Percentiles rank a stretch among this genome's conserved stretches.
phyloP scores from a whole-genome alignment of 805 yeast genomes.

The Blastobotrys parvus region DNA sequence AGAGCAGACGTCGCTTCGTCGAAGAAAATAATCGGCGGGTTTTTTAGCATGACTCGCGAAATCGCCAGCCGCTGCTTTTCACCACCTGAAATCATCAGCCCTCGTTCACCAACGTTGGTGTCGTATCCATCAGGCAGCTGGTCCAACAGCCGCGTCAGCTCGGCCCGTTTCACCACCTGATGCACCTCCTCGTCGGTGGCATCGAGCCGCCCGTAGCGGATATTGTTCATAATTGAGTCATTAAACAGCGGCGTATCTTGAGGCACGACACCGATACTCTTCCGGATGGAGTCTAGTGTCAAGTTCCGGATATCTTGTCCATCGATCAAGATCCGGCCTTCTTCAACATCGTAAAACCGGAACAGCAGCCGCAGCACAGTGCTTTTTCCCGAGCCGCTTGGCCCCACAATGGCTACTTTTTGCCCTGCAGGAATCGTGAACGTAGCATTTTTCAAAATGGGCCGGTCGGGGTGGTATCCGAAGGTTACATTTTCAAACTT shows the following conservation, averaged over 20 bases:
- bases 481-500: slow-evolving; percentile 85
- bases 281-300: slow-evolving; percentile 65
- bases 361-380: slow-evolving; percentile 77
- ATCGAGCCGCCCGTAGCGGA: slow-evolving; percentile 71
- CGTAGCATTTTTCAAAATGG: slow-evolving; percentile 70
- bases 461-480: slow-evolving; percentile 85
- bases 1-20: slow-evolving; percentile 95
- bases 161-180: slow-evolving; percentile 58
- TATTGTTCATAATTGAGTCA: slow-evolving; percentile 80
- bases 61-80: slow-evolving; percentile 94
- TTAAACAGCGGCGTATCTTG: slow-evolving; percentile 96
- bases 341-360: slow-evolving; percentile 77
- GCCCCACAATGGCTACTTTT: slow-evolving; percentile 92
- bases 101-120: slow-evolving; percentile 89
- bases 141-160: slow-evolving; percentile 50
- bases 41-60: slow-evolving; percentile 78
- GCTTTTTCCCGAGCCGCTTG: slow-evolving; percentile 93
- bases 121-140: slow-evolving; percentile 77
- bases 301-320: slow-evolving; percentile 79
- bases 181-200: slow-evolving; percentile 68
- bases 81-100: slow-evolving; percentile 99
- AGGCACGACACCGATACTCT: slow-evolving; percentile 83
- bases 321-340: slow-evolving; percentile 75
- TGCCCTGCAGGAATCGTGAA: slow-evolving; percentile 86
- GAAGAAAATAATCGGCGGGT: slow-evolving; percentile 83